A percentile compares a stretch with the other conserved stretches of the same genome.
Evolutionary conservation across 768 basidiomycete genomes (phyloP).

Genomic region (Amanita pallidorosea): DNA sequence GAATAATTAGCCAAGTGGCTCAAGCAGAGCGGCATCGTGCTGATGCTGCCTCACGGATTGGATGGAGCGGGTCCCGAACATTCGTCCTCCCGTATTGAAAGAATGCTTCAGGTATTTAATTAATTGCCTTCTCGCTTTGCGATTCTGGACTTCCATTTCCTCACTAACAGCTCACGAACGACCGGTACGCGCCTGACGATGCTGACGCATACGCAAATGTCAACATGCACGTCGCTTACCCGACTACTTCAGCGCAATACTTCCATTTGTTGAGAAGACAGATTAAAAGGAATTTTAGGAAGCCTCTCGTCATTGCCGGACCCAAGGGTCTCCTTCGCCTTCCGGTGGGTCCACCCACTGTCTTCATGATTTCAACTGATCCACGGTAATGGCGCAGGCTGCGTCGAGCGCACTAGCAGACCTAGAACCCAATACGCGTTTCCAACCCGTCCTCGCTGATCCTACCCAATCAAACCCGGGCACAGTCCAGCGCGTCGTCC

Average conservation of each 20-base stretch:
- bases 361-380: neutral
- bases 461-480: slow-evolving; percentile 19
- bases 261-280: slow-evolving; percentile 91
- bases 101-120: slow-evolving; percentile 82
- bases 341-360: slow-evolving; percentile 34
- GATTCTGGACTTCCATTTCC: neutral
- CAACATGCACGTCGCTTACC: slow-evolving; percentile 80
- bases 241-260: slow-evolving; percentile 85
- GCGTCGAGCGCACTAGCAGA: slow-evolving; percentile 62
- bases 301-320: slow-evolving; percentile 74
- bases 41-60: slow-evolving; percentile 82
- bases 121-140: neutral
- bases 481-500: slow-evolving; percentile 51
- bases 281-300: slow-evolving; percentile 75
- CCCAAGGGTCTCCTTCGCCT: slow-evolving; percentile 79
- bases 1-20: slow-evolving; percentile 69
- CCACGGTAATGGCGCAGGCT: slow-evolving; percentile 32
- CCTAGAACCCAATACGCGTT: slow-evolving; percentile 44
- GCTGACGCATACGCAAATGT: slow-evolving; percentile 34
- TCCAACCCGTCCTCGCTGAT: slow-evolving; percentile 62
- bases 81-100: slow-evolving; percentile 78
- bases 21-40: slow-evolving; percentile 79
- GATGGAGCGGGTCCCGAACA: slow-evolving; percentile 94
- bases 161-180: slow-evolving; percentile 59
- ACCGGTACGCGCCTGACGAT: slow-evolving; percentile 32